Conservation (phyloP, 163 green algal species). For the Picocystis sp. region DNA sequence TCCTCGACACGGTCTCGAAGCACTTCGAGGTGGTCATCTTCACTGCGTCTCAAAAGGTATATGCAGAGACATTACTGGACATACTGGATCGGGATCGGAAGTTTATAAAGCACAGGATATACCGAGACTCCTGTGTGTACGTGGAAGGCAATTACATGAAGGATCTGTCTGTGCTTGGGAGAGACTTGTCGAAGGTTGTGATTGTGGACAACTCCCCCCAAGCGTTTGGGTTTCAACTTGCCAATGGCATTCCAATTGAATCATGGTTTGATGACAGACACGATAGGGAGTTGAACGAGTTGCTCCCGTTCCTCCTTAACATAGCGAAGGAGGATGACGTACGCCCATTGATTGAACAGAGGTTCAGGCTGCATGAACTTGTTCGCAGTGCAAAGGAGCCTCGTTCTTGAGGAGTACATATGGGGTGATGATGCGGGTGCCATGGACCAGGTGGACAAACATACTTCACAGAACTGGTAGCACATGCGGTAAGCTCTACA, state of each 20-base stretch:
- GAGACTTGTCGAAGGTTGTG: slow-evolving; percentile 66
- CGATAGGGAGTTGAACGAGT: slow-evolving; percentile 61
- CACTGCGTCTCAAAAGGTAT: slow-evolving; percentile 59
- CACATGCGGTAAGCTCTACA: too few species aligned
- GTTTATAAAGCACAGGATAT: slow-evolving; percentile 41
- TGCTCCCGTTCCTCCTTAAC: slow-evolving; percentile 80
- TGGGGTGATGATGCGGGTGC: too few species aligned
- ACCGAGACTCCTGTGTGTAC: slow-evolving; percentile 76
- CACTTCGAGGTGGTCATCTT: slow-evolving; percentile 96
- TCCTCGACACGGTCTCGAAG: slow-evolving; percentile 55
- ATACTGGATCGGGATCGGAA: slow-evolving; percentile 60
- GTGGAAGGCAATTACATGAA: slow-evolving; percentile 97
- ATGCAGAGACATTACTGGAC: slow-evolving; percentile 53
- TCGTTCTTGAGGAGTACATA: too few species aligned
- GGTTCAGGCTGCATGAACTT: slow-evolving; percentile 43
- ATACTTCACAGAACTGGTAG: too few species aligned
- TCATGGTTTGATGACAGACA: slow-evolving; percentile 84
- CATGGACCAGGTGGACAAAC: too few species aligned
- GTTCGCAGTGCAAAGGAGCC: slow-evolving; percentile 15
- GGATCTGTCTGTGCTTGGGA: slow-evolving; percentile 77
- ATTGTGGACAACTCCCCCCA: slow-evolving; percentile 94
- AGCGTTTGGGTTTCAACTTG: slow-evolving; percentile 80
- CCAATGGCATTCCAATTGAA: slow-evolving; percentile 95
- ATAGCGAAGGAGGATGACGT: slow-evolving; percentile 48
- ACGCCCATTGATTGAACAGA: slow-evolving; percentile 35